These are phyloP conservation scores for Citrullus colocynthis DNA, from an alignment of 306 rosid genomes.

Conservation along the genomic window DNA sequence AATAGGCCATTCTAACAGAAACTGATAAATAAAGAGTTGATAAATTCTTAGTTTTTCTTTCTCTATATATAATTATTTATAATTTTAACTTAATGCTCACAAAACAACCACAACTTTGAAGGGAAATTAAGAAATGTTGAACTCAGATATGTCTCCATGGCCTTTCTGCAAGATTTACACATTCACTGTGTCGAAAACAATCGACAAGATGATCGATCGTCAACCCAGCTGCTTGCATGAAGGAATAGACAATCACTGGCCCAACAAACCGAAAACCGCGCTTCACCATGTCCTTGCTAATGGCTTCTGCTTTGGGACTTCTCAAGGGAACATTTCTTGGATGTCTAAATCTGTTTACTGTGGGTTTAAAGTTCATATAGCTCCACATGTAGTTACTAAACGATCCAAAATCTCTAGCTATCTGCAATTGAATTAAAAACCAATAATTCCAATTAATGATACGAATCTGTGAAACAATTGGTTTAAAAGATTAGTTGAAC, in stretches of 20 bases:
- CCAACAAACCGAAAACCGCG: slow-evolving; percentile 79
- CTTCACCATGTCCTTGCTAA: slow-evolving; percentile 80
- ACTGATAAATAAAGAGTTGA: neutral
- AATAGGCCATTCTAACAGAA: neutral
- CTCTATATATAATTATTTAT: neutral
- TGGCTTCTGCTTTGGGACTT: slow-evolving; percentile 73
- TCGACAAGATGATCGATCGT: slow-evolving; percentile 86
- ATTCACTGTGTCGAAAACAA: slow-evolving; percentile 67
- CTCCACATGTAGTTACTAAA: slow-evolving; percentile 93
- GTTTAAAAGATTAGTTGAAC: neutral
- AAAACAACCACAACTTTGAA: neutral
- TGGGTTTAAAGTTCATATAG: slow-evolving; percentile 65
- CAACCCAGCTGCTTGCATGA: slow-evolving; percentile 96
- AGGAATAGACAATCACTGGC: slow-evolving; percentile 84
- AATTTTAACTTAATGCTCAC: slow-evolving; percentile 2
- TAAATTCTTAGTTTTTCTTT: neutral
- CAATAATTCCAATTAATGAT: neutral
- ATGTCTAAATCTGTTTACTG: slow-evolving; percentile 55
- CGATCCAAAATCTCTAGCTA: slow-evolving; percentile 70
- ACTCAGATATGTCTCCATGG: slow-evolving; percentile 93
- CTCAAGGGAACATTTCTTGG: slow-evolving; percentile 85
- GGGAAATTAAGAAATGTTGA: neutral
- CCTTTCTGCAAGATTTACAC: slow-evolving; percentile 89
- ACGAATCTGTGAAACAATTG: neutral
- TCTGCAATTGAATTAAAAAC: slow-evolving; percentile 22